phyloP scores from a whole-genome alignment of 139 green algal species.

The Asterochloris erici region DNA sequence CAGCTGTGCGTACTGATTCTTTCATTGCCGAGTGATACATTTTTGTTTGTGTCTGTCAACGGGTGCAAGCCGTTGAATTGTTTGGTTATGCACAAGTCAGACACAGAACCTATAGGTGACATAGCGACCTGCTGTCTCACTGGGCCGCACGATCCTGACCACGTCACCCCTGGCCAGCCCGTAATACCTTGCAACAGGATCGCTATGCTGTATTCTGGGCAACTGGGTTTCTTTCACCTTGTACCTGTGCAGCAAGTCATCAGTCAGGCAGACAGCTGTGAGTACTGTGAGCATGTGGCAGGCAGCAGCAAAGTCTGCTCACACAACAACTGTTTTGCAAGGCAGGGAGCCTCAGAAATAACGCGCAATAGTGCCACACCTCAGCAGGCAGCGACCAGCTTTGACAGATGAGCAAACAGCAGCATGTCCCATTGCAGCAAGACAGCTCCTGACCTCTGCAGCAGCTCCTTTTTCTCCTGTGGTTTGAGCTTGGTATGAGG shows the following conservation, averaged over 20 bases:
- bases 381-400: no score
- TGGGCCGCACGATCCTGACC: slow-evolving; percentile 89
- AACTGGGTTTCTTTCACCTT: slow-evolving; percentile 97
- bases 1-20: no score
- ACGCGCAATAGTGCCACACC: no score
- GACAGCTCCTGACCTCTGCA: slow-evolving; percentile 57
- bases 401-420: no score
- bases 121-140: slow-evolving; percentile 93
- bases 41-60: neutral
- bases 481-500: slow-evolving; percentile 78
- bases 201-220: slow-evolving; percentile 84
- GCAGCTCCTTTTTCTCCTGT: slow-evolving; percentile 87
- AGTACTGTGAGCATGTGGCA: neutral
- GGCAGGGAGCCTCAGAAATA: no score
- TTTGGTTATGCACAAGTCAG: slow-evolving; percentile 23
- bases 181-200: slow-evolving; percentile 94
- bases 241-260: slow-evolving; percentile 23
- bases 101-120: slow-evolving; percentile 91
- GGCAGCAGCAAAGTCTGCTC: neutral
- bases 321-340: neutral
- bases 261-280: slow-evolving; percentile 35
- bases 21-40: neutral
- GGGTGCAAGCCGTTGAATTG: neutral
- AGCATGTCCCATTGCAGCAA: neutral
- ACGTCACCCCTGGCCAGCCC: slow-evolving; percentile 85